Evolutionary conservation across 2,329 filamentous ascomycete species (phyloP).

Genomic region (Fusarium globosum): DNA sequence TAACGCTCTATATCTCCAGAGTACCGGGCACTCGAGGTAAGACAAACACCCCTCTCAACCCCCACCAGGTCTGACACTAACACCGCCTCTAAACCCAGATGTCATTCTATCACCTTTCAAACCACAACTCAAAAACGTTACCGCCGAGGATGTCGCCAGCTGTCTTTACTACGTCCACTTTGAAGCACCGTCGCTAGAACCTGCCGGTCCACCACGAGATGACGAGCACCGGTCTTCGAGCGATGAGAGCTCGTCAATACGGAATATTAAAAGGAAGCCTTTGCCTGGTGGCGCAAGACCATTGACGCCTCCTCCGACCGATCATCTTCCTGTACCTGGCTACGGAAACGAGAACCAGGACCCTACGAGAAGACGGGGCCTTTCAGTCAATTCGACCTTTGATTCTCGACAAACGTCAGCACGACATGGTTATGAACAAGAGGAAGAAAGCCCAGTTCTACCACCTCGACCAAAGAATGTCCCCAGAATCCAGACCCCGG

Average conservation of each 20-base stretch:
- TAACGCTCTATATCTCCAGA: slow-evolving; percentile 90
- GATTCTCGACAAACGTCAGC: slow-evolving; percentile 19
- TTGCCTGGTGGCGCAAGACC: slow-evolving; percentile 53
- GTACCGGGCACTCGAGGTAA: slow-evolving; percentile 91
- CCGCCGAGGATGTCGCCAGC: slow-evolving; percentile 84
- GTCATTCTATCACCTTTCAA: slow-evolving; percentile 92
- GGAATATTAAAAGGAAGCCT: slow-evolving; percentile 65
- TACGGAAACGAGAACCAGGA: slow-evolving; percentile 24
- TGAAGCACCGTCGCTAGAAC: slow-evolving; percentile 63
- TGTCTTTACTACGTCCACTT: slow-evolving; percentile 94
- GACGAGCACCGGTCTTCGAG: slow-evolving; percentile 55
- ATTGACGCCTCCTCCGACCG: slow-evolving; percentile 40
- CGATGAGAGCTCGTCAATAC: slow-evolving; percentile 55
- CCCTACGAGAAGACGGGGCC: slow-evolving; percentile 26
- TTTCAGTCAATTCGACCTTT: slow-evolving; percentile 37
- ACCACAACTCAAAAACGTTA: slow-evolving; percentile 88
- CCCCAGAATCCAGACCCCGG: slow-evolving; percentile 24
- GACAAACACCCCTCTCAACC: slow-evolving; percentile 35
- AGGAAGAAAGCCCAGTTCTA: slow-evolving; percentile 19
- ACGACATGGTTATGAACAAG: slow-evolving; percentile 20
- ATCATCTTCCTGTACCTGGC: slow-evolving; percentile 32
- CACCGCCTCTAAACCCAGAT: slow-evolving; percentile 65
- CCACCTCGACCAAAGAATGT: slow-evolving; percentile 25
- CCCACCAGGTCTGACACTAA: slow-evolving; percentile 29
- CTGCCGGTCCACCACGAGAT: slow-evolving; percentile 46